Evolutionary conservation across 2,329 filamentous ascomycete genomes (phyloP).

Genomic region (Samsoniella hepiali): DNA sequence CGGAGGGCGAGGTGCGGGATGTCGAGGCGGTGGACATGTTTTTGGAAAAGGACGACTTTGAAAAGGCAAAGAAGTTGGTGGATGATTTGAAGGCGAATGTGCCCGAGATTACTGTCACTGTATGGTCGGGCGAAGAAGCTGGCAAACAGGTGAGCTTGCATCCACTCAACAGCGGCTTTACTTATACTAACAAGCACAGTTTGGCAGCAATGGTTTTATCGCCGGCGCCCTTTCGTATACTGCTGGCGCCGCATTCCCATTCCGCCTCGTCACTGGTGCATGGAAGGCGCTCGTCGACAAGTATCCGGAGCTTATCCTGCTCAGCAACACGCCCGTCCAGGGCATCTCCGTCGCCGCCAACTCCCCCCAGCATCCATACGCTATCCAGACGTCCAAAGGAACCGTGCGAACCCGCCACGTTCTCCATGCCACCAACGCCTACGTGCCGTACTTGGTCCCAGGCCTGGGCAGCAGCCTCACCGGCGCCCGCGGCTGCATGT

Average conservation of each 20-base stretch:
- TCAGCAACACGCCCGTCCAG: slow-evolving; percentile 36
- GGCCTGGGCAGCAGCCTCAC: slow-evolving; percentile 44
- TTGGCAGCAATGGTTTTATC: slow-evolving; percentile 34
- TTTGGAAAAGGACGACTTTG: slow-evolving; percentile 36
- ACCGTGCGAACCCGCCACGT: slow-evolving; percentile 46
- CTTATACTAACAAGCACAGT: slow-evolving; percentile 24
- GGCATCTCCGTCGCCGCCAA: slow-evolving; percentile 9
- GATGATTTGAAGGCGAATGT: slow-evolving; percentile 35
- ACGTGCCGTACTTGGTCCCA: slow-evolving; percentile 49
- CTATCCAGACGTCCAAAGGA: slow-evolving; percentile 44
- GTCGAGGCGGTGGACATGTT: slow-evolving; percentile 48
- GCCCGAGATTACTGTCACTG: slow-evolving; percentile 37
- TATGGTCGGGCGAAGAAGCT: slow-evolving; percentile 35
- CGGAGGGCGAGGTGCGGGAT: slow-evolving; percentile 39
- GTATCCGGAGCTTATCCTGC: slow-evolving; percentile 36
- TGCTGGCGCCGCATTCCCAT: slow-evolving; percentile 51
- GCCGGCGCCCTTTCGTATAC: slow-evolving; percentile 43
- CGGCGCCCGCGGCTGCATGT: slow-evolving; percentile 47
- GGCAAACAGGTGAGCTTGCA: slow-evolving; percentile 27
- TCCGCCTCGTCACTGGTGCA: slow-evolving; percentile 45
- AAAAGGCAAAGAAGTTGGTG: slow-evolving; percentile 31
- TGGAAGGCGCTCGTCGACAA: slow-evolving; percentile 41
- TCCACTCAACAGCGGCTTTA: too few species aligned
- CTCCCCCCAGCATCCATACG: slow-evolving; percentile 32
- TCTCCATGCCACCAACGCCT: slow-evolving; percentile 57